phyloP scores from a whole-genome alignment of 768 basidiomycete genomes.

The Strobilomyces confusus region DNA sequence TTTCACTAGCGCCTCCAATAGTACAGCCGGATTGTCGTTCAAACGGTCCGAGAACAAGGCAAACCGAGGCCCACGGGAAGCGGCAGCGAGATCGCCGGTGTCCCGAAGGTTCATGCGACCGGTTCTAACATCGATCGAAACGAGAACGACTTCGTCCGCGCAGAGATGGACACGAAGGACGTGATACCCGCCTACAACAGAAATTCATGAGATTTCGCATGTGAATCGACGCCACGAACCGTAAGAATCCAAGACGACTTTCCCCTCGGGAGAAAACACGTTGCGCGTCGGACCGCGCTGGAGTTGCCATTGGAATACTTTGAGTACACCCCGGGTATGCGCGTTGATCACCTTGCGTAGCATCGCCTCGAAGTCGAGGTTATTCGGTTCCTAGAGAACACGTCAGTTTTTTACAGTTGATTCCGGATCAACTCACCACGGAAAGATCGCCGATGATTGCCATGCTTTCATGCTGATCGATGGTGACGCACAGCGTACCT shows the following conservation, averaged over 20 bases:
- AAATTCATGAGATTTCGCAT: not conserved
- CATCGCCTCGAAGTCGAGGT: slow-evolving; percentile 72
- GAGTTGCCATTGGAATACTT: slow-evolving; percentile 51
- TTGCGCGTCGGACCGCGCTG: slow-evolving; percentile 46
- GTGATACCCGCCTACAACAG: slow-evolving; percentile 44
- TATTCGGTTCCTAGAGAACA: slow-evolving; percentile 49
- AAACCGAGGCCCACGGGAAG: slow-evolving; percentile 68
- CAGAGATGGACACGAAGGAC: slow-evolving; percentile 69
- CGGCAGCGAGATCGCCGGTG: slow-evolving; percentile 74
- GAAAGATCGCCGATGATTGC: slow-evolving; percentile 41
- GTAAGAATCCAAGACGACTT: slow-evolving; percentile 51
- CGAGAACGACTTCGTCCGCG: slow-evolving; percentile 69
- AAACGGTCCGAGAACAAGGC: slow-evolving; percentile 52
- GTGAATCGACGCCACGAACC: slow-evolving; percentile 36
- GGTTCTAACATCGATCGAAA: slow-evolving; percentile 76
- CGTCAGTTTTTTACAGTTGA: not conserved
- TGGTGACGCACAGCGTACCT: slow-evolving; percentile 57
- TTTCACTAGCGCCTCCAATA: slow-evolving; percentile 54
- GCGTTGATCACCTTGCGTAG: slow-evolving; percentile 57
- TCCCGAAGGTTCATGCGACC: slow-evolving; percentile 77
- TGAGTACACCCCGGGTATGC: slow-evolving; percentile 64
- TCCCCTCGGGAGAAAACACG: slow-evolving; percentile 61
- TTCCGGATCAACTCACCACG: slow-evolving; percentile 47
- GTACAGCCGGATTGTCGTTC: slow-evolving; percentile 62
- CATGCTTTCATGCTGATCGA: slow-evolving; percentile 46